These are phyloP conservation scores for Mortierella sp. DNA, from an alignment of 371 early-diverging fungal genomes.

Conservation along the genomic window DNA sequence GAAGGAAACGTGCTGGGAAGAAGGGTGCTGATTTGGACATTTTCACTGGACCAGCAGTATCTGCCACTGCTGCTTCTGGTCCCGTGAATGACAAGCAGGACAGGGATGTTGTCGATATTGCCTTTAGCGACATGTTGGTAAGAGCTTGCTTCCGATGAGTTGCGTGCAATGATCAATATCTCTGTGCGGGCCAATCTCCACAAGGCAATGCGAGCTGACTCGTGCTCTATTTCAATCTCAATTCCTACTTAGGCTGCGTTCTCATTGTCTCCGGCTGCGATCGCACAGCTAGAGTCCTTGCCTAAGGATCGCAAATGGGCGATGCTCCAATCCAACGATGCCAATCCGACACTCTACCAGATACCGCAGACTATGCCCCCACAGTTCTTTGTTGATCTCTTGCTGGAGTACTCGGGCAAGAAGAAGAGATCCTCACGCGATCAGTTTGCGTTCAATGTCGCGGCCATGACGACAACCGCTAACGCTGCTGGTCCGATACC, in stretches of 20 bases:
- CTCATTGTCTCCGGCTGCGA: conserved; percentile 17
- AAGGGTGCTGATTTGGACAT: background rate
- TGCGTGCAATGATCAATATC: no score
- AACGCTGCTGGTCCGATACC: background rate
- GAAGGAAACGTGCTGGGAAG: background rate
- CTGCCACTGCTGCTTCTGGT: background rate
- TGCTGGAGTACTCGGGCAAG: conserved; percentile 33
- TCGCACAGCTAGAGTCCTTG: conserved; percentile 30
- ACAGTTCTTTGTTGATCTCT: conserved; percentile 40
- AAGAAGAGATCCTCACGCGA: conserved; percentile 30
- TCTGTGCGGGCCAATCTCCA: no score
- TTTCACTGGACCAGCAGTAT: background rate
- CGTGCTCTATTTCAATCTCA: no score
- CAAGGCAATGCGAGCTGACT: no score
- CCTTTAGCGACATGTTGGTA: conserved; percentile 52
- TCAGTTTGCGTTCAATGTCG: conserved; percentile 9
- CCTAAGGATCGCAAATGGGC: conserved; percentile 47
- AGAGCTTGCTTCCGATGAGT: background rate
- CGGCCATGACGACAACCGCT: background rate
- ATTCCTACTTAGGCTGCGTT: conserved; percentile 27
- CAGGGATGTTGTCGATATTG: conserved; percentile 38
- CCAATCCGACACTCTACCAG: conserved; percentile 26
- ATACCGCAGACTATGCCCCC: conserved; percentile 46
- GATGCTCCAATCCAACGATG: conserved; percentile 48
- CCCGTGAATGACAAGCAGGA: background rate